Evolutionary conservation across 306 rosid species (phyloP), one percentile per base, ranked within the genome.

Genomic region (Vachellia pachyceras): DNA sequence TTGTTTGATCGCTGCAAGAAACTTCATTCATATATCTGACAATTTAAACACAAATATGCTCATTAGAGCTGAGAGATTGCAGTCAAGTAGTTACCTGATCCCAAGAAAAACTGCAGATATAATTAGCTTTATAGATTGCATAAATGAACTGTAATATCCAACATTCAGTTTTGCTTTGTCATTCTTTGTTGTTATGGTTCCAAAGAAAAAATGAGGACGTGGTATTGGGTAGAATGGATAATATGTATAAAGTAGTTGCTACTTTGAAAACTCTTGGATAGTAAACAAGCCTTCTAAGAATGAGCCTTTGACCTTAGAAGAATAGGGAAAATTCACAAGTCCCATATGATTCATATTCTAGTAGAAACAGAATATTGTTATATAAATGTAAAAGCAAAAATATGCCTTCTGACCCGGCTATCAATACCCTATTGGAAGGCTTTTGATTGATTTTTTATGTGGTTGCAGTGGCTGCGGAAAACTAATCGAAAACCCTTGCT

Each of bases 401-500:
- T 50, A 15, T 49, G 76, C 61, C 10, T 8, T 29, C 25, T 72
- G 42, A 72, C 60, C 7, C 36, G 47, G 8, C 41, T 6, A 20
- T n/a, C n/a, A 49, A 33, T 57, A 7, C 39, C 76, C 35, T 13
- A 23, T 7, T 14, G 23, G 17, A 71, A 44, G n/a, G 25, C 77
- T 66, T 76, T 80, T 82, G 15, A 15, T 39, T 64, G 80, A 79
- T 55, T 67, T 77, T 70, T 77, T 68, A 64, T 46, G 40, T 72
- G 82, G 70, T 72, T 88, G 80, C 85, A 95, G 99, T 93, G 99
- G 99, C 75, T 95, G 84, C 85, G 85, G 82, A 92, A 92, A 85
- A 90, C 99, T 69, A 86, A 92, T 85, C 84, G 99, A 80, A 95
- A 93, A 75, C 99, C 99, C 73, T 88, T 95, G 83, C 90, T 95